Base-by-base conservation (phyloP, 208 protist genomes). In the Vickermania spadyakhi region DNA sequence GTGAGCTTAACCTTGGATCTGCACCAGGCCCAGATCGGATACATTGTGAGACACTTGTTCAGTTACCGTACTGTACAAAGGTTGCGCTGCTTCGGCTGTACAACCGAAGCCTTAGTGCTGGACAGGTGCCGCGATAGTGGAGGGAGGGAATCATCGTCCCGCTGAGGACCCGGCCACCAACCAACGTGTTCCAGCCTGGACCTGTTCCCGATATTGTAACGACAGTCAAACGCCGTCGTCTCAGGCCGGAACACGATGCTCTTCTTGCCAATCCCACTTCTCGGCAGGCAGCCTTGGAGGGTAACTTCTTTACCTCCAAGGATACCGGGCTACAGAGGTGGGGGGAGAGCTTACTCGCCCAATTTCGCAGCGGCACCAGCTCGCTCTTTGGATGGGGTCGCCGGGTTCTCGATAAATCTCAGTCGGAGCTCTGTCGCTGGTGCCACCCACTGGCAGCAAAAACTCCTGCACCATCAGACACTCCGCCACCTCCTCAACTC, bases 141-240 rank as follows among this genome's bases (percentile, higher is more conserved):
- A 76, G 68, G 52, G 27, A 22, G 5, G 66, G 58, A 3, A 54
- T 57, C n/a, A 77, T 68, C 55, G 41, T 69, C 28, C 61, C n/a
- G n/a, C n/a, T 18, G 41, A 49, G 13, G 13, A 21, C 18, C 41
- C n/a, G n/a, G n/a, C n/a, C n/a, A n/a, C 41, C 41, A 49, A 11
- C 11, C 18, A 49, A 11, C 13, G 18, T 49, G 41, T 49, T 18
- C 41, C 41, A 49, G 41, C 41, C 13, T 49, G 41, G 41, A 49
- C n/a, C n/a, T n/a, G n/a, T 49, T 18, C 11, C 41, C 13, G 41
- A 49, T 18, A 49, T 49, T 18, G 41, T 49, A 21, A 49, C 41
- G 18, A 21, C 41, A 49, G 41, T 49, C 11, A 18, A 21, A 11
- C 11, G 41, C 13, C 11, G 41, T 21, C 11, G 18, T 21, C 41